Conservation (phyloP, 495 filamentous ascomycete genomes). For the Astrocystis sublimbata region DNA sequence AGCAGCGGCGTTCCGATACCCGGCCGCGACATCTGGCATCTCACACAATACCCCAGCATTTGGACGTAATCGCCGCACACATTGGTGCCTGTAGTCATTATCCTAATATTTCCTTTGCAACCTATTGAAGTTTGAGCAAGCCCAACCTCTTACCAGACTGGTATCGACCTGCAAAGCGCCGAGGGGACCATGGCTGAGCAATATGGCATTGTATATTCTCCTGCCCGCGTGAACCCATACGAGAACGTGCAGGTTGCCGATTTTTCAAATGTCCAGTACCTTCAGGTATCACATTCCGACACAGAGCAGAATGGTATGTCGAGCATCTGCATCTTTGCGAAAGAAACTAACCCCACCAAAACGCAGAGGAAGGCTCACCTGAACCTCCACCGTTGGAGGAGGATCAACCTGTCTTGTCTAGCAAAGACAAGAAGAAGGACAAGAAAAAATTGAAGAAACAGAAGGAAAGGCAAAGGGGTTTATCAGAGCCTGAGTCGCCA, state of each 20-base stretch:
- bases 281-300: slow-evolving; percentile 35
- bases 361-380: slow-evolving; percentile 19
- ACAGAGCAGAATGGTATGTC: slow-evolving; percentile 32
- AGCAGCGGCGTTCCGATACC: slow-evolving; percentile 23
- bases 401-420: slow-evolving; percentile 9
- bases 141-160: background rate
- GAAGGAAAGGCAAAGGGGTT: background rate
- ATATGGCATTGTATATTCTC: slow-evolving; percentile 41
- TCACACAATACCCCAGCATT: slow-evolving; percentile 17
- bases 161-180: slow-evolving; percentile 6
- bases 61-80: slow-evolving; percentile 23
- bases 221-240: slow-evolving; percentile 37
- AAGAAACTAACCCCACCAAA: slow-evolving; percentile 16
- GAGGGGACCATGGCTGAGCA: slow-evolving; percentile 27
- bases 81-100: slow-evolving; percentile 26
- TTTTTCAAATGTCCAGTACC: slow-evolving; percentile 41
- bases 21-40: slow-evolving; percentile 22
- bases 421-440: slow-evolving; percentile 18
- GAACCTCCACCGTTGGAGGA: slow-evolving; percentile 5
- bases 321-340: background rate
- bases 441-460: background rate
- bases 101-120: background rate
- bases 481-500: slow-evolving; percentile 6
- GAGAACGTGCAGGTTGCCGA: slow-evolving; percentile 42
- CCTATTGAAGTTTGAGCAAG: background rate